These are phyloP conservation scores for Neurospora discreta DNA, from an alignment of 495 filamentous ascomycete genomes.

Conservation along the genomic window DNA sequence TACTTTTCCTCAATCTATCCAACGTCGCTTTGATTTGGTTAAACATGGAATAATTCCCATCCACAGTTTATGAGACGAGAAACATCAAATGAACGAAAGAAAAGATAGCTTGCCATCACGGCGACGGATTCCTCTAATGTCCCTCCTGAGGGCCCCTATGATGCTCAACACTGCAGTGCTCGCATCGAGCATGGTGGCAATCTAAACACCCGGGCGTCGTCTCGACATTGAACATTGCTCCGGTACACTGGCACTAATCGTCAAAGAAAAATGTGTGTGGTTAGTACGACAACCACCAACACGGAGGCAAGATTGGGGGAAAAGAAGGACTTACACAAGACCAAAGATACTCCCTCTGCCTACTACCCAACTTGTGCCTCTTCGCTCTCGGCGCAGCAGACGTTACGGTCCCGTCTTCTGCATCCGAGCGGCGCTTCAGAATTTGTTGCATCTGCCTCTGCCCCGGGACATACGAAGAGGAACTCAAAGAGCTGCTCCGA, in stretches of 20 bases:
- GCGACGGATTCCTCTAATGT: no score
- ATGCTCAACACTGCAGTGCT: neutral
- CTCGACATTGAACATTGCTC: neutral
- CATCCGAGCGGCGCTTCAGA: neutral
- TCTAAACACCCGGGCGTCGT: constrained; percentile 1
- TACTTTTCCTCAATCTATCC: no score
- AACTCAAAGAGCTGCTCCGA: neutral
- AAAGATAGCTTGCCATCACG: no score
- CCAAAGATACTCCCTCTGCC: neutral
- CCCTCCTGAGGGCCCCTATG: neutral
- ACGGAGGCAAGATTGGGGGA: no score
- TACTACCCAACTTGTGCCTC: neutral
- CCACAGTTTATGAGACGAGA: no score
- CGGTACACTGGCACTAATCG: neutral
- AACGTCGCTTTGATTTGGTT: no score
- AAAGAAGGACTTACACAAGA: constrained; percentile 2
- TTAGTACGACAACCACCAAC: neutral
- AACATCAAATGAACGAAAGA: no score
- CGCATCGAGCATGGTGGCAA: neutral
- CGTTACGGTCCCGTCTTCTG: neutral
- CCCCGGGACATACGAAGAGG: neutral
- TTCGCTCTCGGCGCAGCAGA: neutral
- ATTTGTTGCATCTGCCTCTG: neutral
- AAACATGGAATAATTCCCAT: no score
- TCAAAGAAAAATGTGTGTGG: no score